Conservation (phyloP, 208 protist genomes). For the Strigomonas culicis region DNA sequence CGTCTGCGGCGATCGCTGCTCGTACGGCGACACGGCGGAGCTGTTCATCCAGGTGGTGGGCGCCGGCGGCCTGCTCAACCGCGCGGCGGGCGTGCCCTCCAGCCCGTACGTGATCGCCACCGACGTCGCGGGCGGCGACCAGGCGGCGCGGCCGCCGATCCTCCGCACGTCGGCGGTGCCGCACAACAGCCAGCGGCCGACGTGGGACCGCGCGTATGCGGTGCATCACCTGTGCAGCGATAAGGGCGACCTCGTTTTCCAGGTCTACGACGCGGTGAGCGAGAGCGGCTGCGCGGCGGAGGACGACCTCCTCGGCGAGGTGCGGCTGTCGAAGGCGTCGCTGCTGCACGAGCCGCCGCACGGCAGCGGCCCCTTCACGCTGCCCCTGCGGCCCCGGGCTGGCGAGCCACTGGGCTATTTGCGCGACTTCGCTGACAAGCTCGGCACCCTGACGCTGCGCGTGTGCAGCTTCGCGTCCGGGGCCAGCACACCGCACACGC, state of each 20-base stretch:
- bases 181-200: background rate
- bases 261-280: constrained; percentile 4
- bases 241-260: constrained; percentile 4
- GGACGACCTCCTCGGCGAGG: constrained; percentile 10
- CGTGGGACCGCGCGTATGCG: constrained; percentile 4
- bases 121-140: background rate
- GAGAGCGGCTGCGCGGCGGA: background rate
- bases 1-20: too few relatives aligned
- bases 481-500: background rate
- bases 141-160: background rate
- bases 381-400: background rate
- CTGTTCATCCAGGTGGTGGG: constrained; percentile 5
- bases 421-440: too few relatives aligned
- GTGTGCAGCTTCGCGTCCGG: background rate
- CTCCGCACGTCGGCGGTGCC: background rate
- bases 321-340: background rate
- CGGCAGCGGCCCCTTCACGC: background rate
- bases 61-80: background rate
- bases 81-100: constrained; percentile 1
- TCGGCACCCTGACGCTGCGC: background rate
- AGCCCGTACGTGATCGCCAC: constrained; percentile 5
- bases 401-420: background rate
- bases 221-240: background rate
- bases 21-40: background rate
- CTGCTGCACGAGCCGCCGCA: background rate